Evolutionary conservation across 2,329 filamentous ascomycete species (phyloP).

Genomic region (Talaromyces sp.): DNA sequence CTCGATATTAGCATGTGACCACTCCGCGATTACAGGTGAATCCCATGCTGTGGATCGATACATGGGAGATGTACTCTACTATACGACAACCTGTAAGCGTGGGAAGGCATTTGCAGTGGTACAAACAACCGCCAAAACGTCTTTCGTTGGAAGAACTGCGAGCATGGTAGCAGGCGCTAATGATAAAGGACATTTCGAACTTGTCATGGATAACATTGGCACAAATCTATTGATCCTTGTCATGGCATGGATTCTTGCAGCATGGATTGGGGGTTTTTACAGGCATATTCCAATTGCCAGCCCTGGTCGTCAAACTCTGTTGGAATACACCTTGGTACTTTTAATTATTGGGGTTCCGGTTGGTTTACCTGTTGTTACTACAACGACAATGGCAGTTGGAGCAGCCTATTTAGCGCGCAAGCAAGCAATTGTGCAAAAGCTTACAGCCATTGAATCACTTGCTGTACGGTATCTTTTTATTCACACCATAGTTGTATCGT

Average conservation of each 20-base stretch:
- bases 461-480: constrained; percentile 43
- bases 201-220: constrained; percentile 76
- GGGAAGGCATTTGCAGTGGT: constrained; percentile 69
- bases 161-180: constrained; percentile 66
- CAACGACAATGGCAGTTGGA: constrained; percentile 70
- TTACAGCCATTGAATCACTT: constrained; percentile 71
- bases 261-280: constrained; percentile 77
- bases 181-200: constrained; percentile 73
- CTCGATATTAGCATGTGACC: constrained; percentile 64
- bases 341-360: constrained; percentile 77
- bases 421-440: constrained; percentile 73
- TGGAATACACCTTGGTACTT: constrained; percentile 63
- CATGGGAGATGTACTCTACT: constrained; percentile 70
- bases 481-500: not conserved
- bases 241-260: constrained; percentile 67
- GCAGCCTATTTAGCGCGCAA: constrained; percentile 71
- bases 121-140: constrained; percentile 60
- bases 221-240: constrained; percentile 67
- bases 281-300: constrained; percentile 56
- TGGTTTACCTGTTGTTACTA: constrained; percentile 72
- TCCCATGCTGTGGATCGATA: constrained; percentile 63
- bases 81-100: constrained; percentile 76
- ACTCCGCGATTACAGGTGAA: constrained; percentile 75
- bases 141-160: constrained; percentile 71
- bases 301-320: constrained; percentile 55